Evolutionary conservation across 768 basidiomycete genomes (phyloP), one percentile per base, ranked within the genome.

Genomic region (Pulveroboletus sp.): DNA sequence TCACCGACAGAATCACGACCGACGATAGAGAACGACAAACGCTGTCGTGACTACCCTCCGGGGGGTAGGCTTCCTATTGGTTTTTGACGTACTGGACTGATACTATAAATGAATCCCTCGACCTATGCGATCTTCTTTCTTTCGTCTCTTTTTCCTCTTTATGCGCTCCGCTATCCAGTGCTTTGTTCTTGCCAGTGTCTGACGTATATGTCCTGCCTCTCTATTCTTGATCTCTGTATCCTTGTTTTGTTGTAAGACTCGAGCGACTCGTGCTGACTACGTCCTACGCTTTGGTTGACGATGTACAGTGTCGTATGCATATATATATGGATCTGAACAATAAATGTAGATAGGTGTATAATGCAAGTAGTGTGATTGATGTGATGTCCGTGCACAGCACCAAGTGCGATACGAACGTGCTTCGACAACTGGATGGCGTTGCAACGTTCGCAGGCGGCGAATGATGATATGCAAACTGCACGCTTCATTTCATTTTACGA

Each of bases 11-110:
- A 38, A 18, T 6, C 18, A 45, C 21, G 48, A 31, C 12, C 24
- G 36, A 43, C 18, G 3, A 52, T 36, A 57, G 39, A 47, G 39
- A 40, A 43, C 30, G 8, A 31, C 9, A 32, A 32, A 9, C n/a
- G 31, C 36, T 28, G 24, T 30, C 26, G 9, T 11, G 43, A n/a
- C n/a, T 35, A 15, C 17, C 33, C 14, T 36, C 21, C 1, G 27
- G 27, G 8, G 27, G 8, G 27, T 28, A 21, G 21, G 21, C 21
- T 28, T 3, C 27, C 27, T 28, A 28, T 26, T 15, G 1, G 17
- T 17, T 46, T 46, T 47, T 28, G 28, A 36, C 6, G 43, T 30
- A 38, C 49, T 51, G 30, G 31, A 44, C 36, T 51, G 49, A 51
- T 52, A 35, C 10, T 27, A 33, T 10, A 46, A 46, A 38, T 8